Base-by-base conservation (phyloP, 768 basidiomycete genomes). In the Boletellus ananas region DNA sequence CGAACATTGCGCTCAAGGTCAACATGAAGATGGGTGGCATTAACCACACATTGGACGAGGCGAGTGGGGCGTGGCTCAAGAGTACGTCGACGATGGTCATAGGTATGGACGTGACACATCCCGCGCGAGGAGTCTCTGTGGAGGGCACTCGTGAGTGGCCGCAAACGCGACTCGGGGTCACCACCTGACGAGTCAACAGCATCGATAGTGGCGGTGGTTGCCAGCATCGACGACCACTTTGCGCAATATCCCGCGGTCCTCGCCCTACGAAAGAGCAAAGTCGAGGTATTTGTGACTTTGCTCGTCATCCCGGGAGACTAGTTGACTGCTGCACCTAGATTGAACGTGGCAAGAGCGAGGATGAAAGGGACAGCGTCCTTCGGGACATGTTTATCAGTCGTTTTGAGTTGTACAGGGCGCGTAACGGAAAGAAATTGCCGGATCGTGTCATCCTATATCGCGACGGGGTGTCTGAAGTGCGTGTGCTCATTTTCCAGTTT, bases 401-500 rank as follows among this genome's bases (percentile, higher is more conserved):
- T 14, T 62, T 81, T 21, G 47, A 67, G 25, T 55, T 70, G 2
- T 81, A 70, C 68, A 56, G 58, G 42, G 47, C 43, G 6, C 67
- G 47, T 43, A 75, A 70, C 54, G 60, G 57, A 1, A 67, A 66
- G 4, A 34, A 38, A 18, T 59, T 80, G 3, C 79, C 79, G 1
- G 34, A 64, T 14, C 73, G 78, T 2, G 65, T 80, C 9, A 55
- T 80, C 23, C 67, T 80, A 5, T 80, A 75, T 55, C 72, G 79
- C 2, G 90, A 91, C 61, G 90, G 90, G 34, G 87, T 91, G 13
- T 89, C 87, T 1, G 88, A 90, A 70, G 87, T 86, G 38, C 20
- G 70, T 49, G 16, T 40, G 13, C 37, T 20, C 3, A n/a, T 31
- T 42, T 18, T 17, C 3, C 20, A n/a, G 21, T 41, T 17, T 7